Conservation (phyloP, 768 basidiomycete genomes). For the Hygrophorus pudorinus region DNA sequence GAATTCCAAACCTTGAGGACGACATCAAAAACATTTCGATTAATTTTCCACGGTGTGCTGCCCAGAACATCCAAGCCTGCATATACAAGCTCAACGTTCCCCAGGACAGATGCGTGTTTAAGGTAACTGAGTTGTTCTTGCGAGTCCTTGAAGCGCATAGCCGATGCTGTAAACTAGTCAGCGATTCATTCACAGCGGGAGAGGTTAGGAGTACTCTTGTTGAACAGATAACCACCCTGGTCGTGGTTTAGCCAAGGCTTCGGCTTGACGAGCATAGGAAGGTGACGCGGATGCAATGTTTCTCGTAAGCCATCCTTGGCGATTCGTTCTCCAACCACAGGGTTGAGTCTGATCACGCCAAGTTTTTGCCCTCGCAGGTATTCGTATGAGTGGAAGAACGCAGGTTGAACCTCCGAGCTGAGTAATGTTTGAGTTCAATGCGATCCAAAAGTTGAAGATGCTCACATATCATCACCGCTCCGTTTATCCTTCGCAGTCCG, state of each 20-base stretch:
- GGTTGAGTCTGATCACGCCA: conserved; percentile 86
- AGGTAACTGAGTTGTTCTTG: conserved; percentile 78
- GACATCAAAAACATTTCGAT: conserved; percentile 64
- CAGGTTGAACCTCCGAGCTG: conserved; percentile 75
- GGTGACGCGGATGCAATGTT: conserved; percentile 82
- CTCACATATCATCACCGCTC: conserved; percentile 56
- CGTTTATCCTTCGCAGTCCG: conserved; percentile 46
- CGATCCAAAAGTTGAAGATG: conserved; percentile 8
- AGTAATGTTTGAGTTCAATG: conserved; percentile 3
- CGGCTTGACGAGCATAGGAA: conserved; percentile 92
- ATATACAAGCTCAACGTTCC: conserved; percentile 77
- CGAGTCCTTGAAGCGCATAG: conserved; percentile 92
- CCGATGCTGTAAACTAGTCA: conserved; percentile 32
- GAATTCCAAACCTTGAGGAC: conserved; percentile 81
- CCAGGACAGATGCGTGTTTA: conserved; percentile 56
- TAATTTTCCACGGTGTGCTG: conserved; percentile 84
- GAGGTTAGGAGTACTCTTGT: conserved; percentile 41
- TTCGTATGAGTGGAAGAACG: conserved; percentile 88
- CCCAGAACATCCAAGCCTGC: conserved; percentile 87
- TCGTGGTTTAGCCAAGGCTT: conserved; percentile 75
- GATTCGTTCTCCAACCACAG: conserved; percentile 65
- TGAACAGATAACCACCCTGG: conserved; percentile 78
- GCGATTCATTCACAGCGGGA: conserved; percentile 2
- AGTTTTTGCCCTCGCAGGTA: conserved; percentile 89
- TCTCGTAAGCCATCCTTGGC: conserved; percentile 61